These are phyloP conservation scores for Pontederia crassipes DNA, from an alignment of 176 grass and related monocot species.

Conservation along the genomic window DNA sequence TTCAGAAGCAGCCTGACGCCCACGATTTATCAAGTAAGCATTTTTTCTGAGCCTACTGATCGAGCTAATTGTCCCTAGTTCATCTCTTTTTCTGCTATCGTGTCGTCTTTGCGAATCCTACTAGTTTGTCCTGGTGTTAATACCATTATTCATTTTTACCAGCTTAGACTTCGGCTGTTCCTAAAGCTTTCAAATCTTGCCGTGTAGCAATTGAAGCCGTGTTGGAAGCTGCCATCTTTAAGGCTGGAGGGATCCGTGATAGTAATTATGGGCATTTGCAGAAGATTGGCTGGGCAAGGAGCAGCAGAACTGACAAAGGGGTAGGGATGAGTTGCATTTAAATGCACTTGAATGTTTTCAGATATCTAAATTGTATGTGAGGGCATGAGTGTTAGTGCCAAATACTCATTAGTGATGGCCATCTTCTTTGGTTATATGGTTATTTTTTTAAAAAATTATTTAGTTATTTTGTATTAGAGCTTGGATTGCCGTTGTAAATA, in stretches of 20 bases:
- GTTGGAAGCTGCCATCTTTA: constrained; percentile 81
- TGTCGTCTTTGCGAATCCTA: background rate
- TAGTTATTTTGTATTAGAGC: background rate
- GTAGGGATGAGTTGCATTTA: constrained; percentile 30
- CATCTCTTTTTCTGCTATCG: background rate
- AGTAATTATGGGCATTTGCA: constrained; percentile 75
- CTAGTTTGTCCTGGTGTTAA: background rate
- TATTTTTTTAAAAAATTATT: background rate
- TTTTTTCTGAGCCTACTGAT: background rate
- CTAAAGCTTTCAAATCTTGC: constrained; percentile 22
- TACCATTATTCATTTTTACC: background rate
- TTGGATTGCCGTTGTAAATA: background rate
- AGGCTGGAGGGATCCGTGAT: constrained; percentile 75
- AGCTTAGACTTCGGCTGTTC: constrained; percentile 10
- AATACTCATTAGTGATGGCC: no score
- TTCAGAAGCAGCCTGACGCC: constrained; percentile 66
- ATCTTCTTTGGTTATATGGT: no score
- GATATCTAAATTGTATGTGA: no score
- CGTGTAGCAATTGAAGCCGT: constrained; percentile 78
- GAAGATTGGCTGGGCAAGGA: constrained; percentile 81
- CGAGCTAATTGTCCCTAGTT: no score
- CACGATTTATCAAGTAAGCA: constrained; percentile 55
- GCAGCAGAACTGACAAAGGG: constrained; percentile 94
- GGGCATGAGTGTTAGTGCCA: no score
- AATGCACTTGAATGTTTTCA: background rate